A percentile compares a stretch with the other conserved stretches of the same genome.
phyloP scores from a whole-genome alignment of 2,329 filamentous ascomycete species.

The Diaporthe citrichinensis region DNA sequence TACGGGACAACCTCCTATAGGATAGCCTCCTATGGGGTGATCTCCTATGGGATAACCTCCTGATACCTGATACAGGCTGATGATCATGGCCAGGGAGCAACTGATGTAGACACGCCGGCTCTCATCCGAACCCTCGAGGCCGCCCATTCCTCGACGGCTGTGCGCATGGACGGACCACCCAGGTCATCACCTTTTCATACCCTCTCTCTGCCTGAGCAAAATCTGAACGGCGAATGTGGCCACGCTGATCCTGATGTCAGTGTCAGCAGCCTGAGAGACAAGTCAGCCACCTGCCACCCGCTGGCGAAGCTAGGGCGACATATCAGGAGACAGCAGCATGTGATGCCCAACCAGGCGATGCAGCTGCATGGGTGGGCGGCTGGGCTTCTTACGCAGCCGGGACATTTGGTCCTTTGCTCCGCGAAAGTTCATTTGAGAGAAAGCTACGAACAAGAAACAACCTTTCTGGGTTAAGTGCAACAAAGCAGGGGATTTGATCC shows the following conservation, averaged over 20 bases:
- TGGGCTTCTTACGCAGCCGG: not conserved
- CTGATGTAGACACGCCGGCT: conserved; percentile 12
- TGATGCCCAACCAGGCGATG: conserved; percentile 16
- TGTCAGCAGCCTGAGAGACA: conserved; percentile 8
- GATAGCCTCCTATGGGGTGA: too few relatives aligned
- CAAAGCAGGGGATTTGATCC: too few relatives aligned
- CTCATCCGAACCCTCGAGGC: not conserved
- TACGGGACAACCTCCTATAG: too few relatives aligned
- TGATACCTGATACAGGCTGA: not conserved
- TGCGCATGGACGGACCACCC: conserved; percentile 7
- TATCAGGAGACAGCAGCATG: conserved; percentile 25
- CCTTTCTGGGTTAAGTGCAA: not conserved
- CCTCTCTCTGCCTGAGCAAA: not conserved
- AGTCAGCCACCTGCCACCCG: conserved; percentile 9
- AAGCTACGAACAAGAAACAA: not conserved
- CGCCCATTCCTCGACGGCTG: not conserved
- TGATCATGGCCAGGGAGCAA: conserved; percentile 1
- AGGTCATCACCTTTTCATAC: not conserved
- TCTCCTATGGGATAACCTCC: too few relatives aligned
- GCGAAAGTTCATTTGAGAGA: not conserved
- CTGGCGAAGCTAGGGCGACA: conserved; percentile 3
- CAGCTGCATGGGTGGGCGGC: conserved; percentile 1
- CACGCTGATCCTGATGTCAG: conserved; percentile 17
- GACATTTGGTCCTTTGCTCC: not conserved
- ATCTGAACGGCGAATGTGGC: not conserved